Evolutionary conservation across 352 stramenopile species (phyloP), one percentile per base, ranked within the genome.

Genomic region (Phytophthora foliorum): DNA sequence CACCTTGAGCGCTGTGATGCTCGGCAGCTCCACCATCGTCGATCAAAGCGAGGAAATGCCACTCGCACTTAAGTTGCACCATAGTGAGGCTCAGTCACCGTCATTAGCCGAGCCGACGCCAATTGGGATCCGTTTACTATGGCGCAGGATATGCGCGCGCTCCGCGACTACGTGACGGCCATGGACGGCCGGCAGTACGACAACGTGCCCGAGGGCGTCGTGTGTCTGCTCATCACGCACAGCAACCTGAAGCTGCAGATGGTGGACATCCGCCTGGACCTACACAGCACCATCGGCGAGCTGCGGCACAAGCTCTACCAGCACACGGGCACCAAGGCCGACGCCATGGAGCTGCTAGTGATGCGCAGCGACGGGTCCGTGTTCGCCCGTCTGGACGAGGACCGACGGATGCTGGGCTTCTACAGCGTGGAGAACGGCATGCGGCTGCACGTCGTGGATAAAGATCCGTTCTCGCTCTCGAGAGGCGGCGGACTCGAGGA

Each of bases 191-290:
- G 78, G 38, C 84, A 97, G 72, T 98, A 98, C 73, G 83, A 91
- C 34, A 84, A 82, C 29, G 71, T 98, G 1, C 81, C 91, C 4
- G 82, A 96, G 21, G 93, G 90, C 19, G 86, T 98, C 16, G 86
- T 99, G 19, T 90, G 94, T 62, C 82, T 99, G 55, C 95, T 98
- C 75, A 96, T 99, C 61, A 99, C 97, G 10, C 97, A 99, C 83
- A 98, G 88, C 70, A 99, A 99, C 80, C 84, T 99, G n/a, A 82
- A 94, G 54, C 92, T 98, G 74, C 84, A 95, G 63, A 98, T 99
- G 86, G 90, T 99, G 59, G 97, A 99, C 84, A 98, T 99, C 63
- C 96, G 97, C 6, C 92, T 99, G 64, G 94, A 99, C 67, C 69
- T 98, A 81, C 88, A 97, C 67, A 74, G 94, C 64, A 97, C 91